Evolutionary conservation across 768 basidiomycete genomes (phyloP), one percentile per base, ranked within the genome.

Genomic region (Amanita phalloides): DNA sequence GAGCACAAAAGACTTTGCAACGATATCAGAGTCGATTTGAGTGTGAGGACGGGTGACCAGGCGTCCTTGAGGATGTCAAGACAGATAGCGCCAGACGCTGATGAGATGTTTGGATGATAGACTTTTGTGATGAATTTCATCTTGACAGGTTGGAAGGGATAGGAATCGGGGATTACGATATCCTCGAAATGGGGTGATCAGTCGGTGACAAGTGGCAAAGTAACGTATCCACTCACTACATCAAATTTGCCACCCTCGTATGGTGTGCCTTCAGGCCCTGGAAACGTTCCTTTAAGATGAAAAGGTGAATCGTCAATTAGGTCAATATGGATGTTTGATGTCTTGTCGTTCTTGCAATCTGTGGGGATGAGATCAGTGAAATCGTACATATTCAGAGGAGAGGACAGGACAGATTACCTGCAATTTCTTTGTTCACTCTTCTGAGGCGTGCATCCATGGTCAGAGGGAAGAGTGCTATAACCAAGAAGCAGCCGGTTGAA

Each of bases 71-170:
- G 73, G 64, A 84, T 87, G 68, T 92, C 90, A 51, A 92, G 81
- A 67, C 93, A 97, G 69, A 97, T 97, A 42, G 90, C 92, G 45
- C 94, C 94, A 2, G 89, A 91, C 32, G 86, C 88, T 21, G 90
- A 94, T 17, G 92, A 95, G 37, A 98, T 76, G 62, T 98, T 98
- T 3, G 94, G 94, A 64, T 98, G 92, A 64, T 92, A 96, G 26
- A 95, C 86, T 66, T 92, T 92, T 35, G 94, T 98, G 55, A 95
- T 82, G 69, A 98, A 97, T 65, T 93, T 94, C 91, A 97, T 96
- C 76, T 97, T 96, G 49, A 94, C 86, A 0, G 95, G 92, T 63
- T 92, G 87, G 66, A 92, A 90, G 14, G 88, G 90, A 63, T 91
- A 91, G 45, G 89, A 81, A 41, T 92, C 90, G 6, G 93, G 93